Evolutionary conservation across 2,329 filamentous ascomycete genomes (phyloP), one percentile per base, ranked within the genome.

Genomic region (Ophiocordyceps camponoti-saundersi): DNA sequence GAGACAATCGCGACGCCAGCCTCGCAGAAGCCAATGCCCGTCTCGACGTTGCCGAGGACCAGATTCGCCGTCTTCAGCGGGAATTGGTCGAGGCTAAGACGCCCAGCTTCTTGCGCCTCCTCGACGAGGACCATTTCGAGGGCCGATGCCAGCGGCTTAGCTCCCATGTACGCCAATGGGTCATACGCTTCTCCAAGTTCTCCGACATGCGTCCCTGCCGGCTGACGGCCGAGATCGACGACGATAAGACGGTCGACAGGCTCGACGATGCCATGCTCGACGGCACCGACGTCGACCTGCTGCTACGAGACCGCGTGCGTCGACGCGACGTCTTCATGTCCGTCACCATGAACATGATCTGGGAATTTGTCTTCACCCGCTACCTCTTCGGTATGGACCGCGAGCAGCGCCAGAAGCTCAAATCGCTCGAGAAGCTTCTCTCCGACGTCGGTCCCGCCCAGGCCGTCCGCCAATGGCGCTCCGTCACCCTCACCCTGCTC

Each of bases 311-410:
- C 61, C 85, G 93, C 39, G 83, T 95, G 47, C 81, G 77, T 57
- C 82, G 92, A 50, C 80, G 90, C 50, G 90, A 96, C 61, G 81
- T 96, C 49, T 95, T 98, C 72, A 95, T 96, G 87, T 92, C 88
- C 36, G 88, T 98, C 63, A 86, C 90, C 48, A 96, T 96, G 89
- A 92, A 85, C 51, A 95, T 98, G 88, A 81, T 98, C 46, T 98
- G 89, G 89, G 92, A 98, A 64, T 95, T 93, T 59, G 82, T 98
- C 60, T 98, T 98, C 61, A 95, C 90, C 10, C 80, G 92, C 52
- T 98, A 98, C 63, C 79, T 98, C 23, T 98, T 98, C 61, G 92
- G 92, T 56, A 95, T 98, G 87, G 92, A 98, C 61, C 79, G 89
- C 56, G 92, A 96, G 65, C 92, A 98, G 65, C 80, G 92, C 56